Evolutionary conservation across 176 grass and related monocot species (phyloP).

Genomic region (Thinopyrum elongatum): DNA sequence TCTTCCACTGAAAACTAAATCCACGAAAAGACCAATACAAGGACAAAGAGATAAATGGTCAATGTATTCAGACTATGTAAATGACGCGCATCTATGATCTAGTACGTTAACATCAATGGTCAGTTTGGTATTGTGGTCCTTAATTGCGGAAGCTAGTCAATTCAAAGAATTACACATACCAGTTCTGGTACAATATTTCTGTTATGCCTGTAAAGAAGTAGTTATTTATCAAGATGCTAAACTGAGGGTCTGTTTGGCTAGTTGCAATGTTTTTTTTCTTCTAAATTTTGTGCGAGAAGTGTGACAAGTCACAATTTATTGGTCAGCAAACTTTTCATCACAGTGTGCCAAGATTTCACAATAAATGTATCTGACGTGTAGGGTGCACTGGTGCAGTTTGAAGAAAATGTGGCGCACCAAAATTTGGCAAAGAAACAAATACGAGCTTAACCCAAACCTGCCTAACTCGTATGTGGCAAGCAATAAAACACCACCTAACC

Average conservation of each 20-base stretch:
- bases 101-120: background rate
- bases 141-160: background rate
- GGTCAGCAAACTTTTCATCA: background rate
- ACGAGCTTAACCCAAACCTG: background rate
- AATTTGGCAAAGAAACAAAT: background rate
- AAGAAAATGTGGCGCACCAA: background rate
- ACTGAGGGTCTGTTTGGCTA: background rate
- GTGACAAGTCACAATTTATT: background rate
- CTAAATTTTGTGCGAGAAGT: background rate
- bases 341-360: background rate
- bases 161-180: background rate
- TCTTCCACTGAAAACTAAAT: background rate
- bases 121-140: background rate
- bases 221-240: background rate
- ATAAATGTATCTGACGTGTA: background rate
- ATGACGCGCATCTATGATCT: background rate
- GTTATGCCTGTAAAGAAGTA: background rate
- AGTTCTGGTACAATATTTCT: slow-evolving; percentile 1
- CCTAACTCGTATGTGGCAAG: background rate
- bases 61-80: background rate
- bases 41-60: background rate
- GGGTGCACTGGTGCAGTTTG: background rate
- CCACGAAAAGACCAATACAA: background rate
- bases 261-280: background rate
- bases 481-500: background rate